Base-by-base conservation (phyloP, 2,329 filamentous ascomycete species). In the Aspergillus ruber region DNA sequence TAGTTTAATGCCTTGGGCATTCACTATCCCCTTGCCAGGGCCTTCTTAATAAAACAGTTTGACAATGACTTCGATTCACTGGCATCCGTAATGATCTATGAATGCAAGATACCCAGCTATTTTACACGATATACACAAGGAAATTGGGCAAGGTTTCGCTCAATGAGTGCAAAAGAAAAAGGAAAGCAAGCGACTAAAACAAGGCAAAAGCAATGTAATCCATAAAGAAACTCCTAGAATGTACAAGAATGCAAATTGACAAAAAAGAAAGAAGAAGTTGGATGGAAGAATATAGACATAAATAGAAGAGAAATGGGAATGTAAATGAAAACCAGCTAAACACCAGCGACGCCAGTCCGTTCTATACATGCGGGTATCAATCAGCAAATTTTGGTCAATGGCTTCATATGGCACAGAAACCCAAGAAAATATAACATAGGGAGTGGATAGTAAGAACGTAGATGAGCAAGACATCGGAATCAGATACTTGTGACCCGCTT, bases 401-500 rank as follows among this genome's bases (percentile, higher is more conserved):
- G 48, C 47, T 47, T 41, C 50, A 20, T 39, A 39, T 39, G 4
- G 36, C 15, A 20, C 10, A 39, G 36, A 17, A 39, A 39, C 10
- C 10, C 5, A 36, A 4, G 33, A 27, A 35, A 33, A 32, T 42
- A 21, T 20, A 43, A 43, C 25, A 35, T 7, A 20, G 47, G 29
- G 43, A 18, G 18, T 47, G 12, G 36, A 38, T 29, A 13, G 2
- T 32, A 32, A 39, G 25, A 38, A 10, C 33, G n/a, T 44, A 44
- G 41, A 42, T 33, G 13, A 45, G 10, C 41, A 43, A 35, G n/a
- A 42, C 15, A 21, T 44, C 45, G 29, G 18, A n/a, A 43, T 69
- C 55, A 74, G 44, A 74, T 67, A 49, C 69, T 73, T 20, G 70
- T 72, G 43, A 74, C 65, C 46, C 72, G 58, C 53, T 71, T 69